Evolutionary conservation across 1,284 basidiomycete species (phyloP).

Genomic region (Cutaneotrichosporon mucoides): DNA sequence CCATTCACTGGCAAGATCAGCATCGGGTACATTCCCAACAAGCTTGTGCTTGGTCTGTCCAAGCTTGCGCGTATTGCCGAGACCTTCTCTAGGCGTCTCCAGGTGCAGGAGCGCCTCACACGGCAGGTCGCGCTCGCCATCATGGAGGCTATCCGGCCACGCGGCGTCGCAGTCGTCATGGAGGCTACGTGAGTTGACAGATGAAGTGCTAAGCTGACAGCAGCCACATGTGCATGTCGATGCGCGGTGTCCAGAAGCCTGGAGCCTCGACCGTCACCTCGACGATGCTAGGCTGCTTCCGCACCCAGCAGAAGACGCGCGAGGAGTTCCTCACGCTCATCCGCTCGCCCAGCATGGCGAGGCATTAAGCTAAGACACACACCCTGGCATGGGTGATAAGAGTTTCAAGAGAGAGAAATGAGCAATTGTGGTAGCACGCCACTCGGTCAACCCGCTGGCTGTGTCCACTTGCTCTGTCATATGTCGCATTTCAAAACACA

Average conservation of each 20-base stretch:
- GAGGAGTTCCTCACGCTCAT: constrained; percentile 62
- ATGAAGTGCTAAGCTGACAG: not conserved
- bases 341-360: constrained; percentile 34
- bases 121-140: constrained; percentile 97
- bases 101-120: constrained; percentile 96
- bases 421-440: too few species aligned
- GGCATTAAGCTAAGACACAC: constrained; percentile 18
- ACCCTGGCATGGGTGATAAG: too few species aligned
- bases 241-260: constrained; percentile 99
- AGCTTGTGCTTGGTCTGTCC: constrained; percentile 90
- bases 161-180: constrained; percentile 99
- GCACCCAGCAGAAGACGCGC: constrained; percentile 92
- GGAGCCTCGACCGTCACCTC: constrained; percentile 92
- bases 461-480: not conserved
- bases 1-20: constrained; percentile 93
- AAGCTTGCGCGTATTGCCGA: constrained; percentile 97
- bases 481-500: not conserved
- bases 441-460: too few species aligned
- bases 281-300: constrained; percentile 99
- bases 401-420: too few species aligned
- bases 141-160: constrained; percentile 93
- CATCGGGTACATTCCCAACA: constrained; percentile 93
- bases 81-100: constrained; percentile 90
- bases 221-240: constrained; percentile 99
- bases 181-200: constrained; percentile 75